A percentile compares a stretch with the other conserved stretches of the same genome.
phyloP scores from a whole-genome alignment of 768 basidiomycete species.

The Sarcomyxa edulis region DNA sequence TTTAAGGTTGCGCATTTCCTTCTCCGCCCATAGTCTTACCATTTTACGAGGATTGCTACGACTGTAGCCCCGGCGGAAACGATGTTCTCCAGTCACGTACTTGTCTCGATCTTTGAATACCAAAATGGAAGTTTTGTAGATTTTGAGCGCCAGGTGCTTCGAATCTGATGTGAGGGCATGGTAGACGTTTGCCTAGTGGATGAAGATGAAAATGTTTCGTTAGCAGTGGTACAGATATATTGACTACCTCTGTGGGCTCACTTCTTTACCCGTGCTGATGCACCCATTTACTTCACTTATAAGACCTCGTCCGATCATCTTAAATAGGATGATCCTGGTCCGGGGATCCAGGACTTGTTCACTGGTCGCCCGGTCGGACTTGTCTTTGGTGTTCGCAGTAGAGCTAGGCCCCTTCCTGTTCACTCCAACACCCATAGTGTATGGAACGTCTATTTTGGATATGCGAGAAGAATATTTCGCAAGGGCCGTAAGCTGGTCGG shows the following conservation, averaged over 20 bases:
- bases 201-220: conserved; percentile 7
- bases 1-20: conserved; percentile 95
- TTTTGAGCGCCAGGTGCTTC: conserved; percentile 84
- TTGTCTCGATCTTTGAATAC: conserved; percentile 97
- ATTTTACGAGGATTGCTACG: conserved; percentile 95
- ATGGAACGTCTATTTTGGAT: conserved; percentile 70
- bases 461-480: conserved; percentile 75
- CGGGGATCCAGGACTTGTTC: conserved; percentile 97
- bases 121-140: conserved; percentile 98
- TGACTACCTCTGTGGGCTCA: conserved; percentile 23
- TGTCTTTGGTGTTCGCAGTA: conserved; percentile 88
- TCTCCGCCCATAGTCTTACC: conserved; percentile 98
- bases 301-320: conserved; percentile 89
- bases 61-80: conserved; percentile 89
- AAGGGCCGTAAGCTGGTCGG: conserved; percentile 69
- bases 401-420: conserved; percentile 92
- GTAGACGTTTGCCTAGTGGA: conserved; percentile 66
- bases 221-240: conserved; percentile 1
- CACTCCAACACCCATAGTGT: conserved; percentile 64
- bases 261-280: conserved; percentile 98
- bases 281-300: conserved; percentile 93
- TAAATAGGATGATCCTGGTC: conserved; percentile 91
- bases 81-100: conserved; percentile 92
- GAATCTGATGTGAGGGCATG: conserved; percentile 62
- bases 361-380: conserved; percentile 92